These are phyloP conservation scores for Cyanidium caldarium DNA, from an alignment of 23 red algal species.

Conservation along the genomic window DNA sequence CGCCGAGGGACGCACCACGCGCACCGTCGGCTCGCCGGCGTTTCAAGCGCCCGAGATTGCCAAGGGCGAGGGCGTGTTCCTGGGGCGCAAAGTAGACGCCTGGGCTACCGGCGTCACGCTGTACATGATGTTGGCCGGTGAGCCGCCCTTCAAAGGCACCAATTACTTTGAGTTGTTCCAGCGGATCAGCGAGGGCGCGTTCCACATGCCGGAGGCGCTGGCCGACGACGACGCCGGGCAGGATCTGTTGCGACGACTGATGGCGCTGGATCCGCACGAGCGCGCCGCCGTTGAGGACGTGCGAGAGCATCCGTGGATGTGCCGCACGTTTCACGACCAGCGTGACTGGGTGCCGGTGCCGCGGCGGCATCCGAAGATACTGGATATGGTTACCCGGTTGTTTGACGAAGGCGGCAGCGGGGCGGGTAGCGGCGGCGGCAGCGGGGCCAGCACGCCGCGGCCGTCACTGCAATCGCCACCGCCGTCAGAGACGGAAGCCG, in stretches of 20 bases:
- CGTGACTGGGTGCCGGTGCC: conserved; percentile 23
- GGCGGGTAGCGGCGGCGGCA: too few relatives aligned
- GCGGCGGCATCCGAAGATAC: conserved; percentile 20
- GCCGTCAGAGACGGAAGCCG: too few relatives aligned
- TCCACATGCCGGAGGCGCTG: conserved; percentile 28
- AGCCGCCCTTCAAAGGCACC: conserved; percentile 63
- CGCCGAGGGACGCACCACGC: conserved; percentile 44
- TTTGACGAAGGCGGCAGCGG: too few relatives aligned
- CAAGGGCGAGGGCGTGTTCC: conserved; percentile 53
- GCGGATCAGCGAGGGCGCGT: conserved; percentile 50
- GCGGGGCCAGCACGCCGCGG: too few relatives aligned
- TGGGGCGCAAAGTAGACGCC: conserved; percentile 76
- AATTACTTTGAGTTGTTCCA: conserved; percentile 65
- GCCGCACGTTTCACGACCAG: conserved; percentile 14
- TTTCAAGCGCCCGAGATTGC: conserved; percentile 99
- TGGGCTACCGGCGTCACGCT: conserved; percentile 90
- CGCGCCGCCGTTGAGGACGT: conserved; percentile 20
- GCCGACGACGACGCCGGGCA: conserved; percentile 19
- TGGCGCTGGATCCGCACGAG: conserved; percentile 32
- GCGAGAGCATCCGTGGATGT: conserved; percentile 45
- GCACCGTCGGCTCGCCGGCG: conserved; percentile 78
- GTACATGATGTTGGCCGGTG: conserved; percentile 64
- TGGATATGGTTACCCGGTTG: conserved; percentile 30
- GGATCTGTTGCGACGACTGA: conserved; percentile 38
- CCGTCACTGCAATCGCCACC: too few relatives aligned